Conservation (phyloP, 2,329 filamentous ascomycete species). For the Colletotrichum sublineola region DNA sequence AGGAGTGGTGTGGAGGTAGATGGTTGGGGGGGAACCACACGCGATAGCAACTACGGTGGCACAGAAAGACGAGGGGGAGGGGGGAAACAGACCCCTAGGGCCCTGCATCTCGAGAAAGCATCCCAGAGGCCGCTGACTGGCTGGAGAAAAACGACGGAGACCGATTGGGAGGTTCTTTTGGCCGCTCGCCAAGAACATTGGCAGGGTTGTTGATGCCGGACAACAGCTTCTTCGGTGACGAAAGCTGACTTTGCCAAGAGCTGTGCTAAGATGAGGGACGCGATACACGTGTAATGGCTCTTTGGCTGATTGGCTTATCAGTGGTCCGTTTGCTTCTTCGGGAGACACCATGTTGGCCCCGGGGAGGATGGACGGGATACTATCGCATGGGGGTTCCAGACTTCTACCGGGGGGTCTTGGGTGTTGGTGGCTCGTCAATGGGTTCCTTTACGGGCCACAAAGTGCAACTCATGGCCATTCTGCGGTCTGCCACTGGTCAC, state of each 20-base stretch:
- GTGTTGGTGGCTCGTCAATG: neutral
- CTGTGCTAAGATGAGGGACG: constrained; percentile 24
- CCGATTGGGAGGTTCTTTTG: constrained; percentile 5
- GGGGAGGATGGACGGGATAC: neutral
- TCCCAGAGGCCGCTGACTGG: constrained; percentile 24
- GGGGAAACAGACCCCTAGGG: neutral
- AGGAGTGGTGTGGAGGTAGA: neutral
- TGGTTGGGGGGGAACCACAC: constrained; percentile 7
- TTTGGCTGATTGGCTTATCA: constrained; percentile 42
- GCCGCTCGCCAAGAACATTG: constrained; percentile 23
- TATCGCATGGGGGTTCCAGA: neutral
- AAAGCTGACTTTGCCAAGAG: constrained; percentile 37
- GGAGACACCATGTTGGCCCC: constrained; percentile 7
- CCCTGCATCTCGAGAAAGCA: constrained; percentile 3
- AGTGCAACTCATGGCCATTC: constrained; percentile 27
- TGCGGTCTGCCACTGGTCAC: constrained; percentile 25
- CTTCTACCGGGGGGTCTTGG: constrained; percentile 3
- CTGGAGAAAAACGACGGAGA: constrained; percentile 12
- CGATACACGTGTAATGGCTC: constrained; percentile 32
- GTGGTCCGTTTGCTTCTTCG: constrained; percentile 31
- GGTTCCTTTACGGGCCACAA: neutral
- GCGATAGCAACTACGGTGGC: constrained; percentile 15
- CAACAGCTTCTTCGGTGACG: constrained; percentile 38
- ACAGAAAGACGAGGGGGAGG: neutral
- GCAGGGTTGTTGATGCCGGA: constrained; percentile 30